Evolutionary conservation across 441 rosid genomes (phyloP).

Genomic region (Gossypium schwendimanii): DNA sequence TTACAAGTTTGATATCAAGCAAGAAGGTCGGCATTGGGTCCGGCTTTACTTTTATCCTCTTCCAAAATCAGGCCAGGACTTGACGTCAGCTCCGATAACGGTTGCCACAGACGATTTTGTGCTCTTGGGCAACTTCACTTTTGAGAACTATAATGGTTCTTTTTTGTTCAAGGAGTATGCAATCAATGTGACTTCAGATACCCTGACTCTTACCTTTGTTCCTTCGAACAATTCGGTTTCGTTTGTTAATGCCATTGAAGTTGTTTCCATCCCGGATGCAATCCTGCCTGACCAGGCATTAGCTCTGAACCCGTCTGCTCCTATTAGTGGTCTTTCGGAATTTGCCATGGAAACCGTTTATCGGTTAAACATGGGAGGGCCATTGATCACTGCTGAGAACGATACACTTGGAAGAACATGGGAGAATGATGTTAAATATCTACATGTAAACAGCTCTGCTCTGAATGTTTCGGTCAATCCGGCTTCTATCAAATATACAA

Average conservation of each 20-base stretch:
- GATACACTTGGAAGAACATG: conserved; percentile 84
- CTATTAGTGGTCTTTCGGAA: conserved; percentile 60
- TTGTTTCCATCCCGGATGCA: conserved; percentile 66
- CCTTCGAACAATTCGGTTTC: conserved; percentile 65
- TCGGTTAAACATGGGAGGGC: conserved; percentile 89
- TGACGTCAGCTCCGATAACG: conserved; percentile 49
- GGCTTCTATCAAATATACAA: conserved; percentile 47
- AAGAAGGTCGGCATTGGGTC: conserved; percentile 87
- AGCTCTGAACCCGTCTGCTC: conserved; percentile 50
- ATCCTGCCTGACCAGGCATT: conserved; percentile 67
- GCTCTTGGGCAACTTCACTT: conserved; percentile 76
- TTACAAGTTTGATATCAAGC: conserved; percentile 55
- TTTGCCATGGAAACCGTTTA: conserved; percentile 78
- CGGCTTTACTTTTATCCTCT: conserved; percentile 80
- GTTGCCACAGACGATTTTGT: conserved; percentile 71
- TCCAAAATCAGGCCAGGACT: conserved; percentile 43
- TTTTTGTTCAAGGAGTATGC: conserved; percentile 81
- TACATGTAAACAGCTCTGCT: conserved; percentile 78
- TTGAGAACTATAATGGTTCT: conserved; percentile 48
- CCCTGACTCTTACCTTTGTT: conserved; percentile 57
- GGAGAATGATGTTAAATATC: conserved; percentile 76
- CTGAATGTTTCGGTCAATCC: conserved; percentile 53
- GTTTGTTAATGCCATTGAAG: conserved; percentile 87
- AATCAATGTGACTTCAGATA: conserved; percentile 64
- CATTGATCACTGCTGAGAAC: conserved; percentile 66